A percentile compares a stretch with the other conserved stretches of the same genome.
Evolutionary conservation across 2,329 filamentous ascomycete genomes (phyloP).

Genomic region (Ophiocordyceps camponoti-floridani): DNA sequence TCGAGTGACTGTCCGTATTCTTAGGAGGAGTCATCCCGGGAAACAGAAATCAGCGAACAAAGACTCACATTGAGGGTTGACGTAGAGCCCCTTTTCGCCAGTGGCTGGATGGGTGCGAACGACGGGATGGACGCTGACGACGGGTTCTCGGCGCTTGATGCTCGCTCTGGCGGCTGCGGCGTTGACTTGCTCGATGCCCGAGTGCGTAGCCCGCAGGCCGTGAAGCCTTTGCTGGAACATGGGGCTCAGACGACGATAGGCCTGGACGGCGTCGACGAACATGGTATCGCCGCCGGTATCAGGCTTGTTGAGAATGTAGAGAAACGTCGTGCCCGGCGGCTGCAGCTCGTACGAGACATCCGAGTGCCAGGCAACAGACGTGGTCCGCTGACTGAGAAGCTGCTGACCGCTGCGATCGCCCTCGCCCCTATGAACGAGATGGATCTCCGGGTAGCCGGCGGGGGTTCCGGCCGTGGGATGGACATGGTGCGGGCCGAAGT

Average conservation of each 20-base stretch:
- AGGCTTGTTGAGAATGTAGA: slow-evolving; percentile 75
- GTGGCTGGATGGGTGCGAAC: slow-evolving; percentile 69
- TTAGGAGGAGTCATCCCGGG: background rate
- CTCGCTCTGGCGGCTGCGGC: slow-evolving; percentile 48
- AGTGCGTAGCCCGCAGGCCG: slow-evolving; percentile 65
- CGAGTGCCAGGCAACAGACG: slow-evolving; percentile 74
- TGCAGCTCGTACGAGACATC: slow-evolving; percentile 80
- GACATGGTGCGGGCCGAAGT: slow-evolving; percentile 70
- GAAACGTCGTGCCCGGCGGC: slow-evolving; percentile 76
- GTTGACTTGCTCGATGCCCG: slow-evolving; percentile 63
- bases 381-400: slow-evolving; percentile 52
- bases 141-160: slow-evolving; percentile 57
- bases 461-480: slow-evolving; percentile 65
- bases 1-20: slow-evolving; percentile 45
- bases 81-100: slow-evolving; percentile 66
- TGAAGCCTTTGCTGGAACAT: slow-evolving; percentile 66
- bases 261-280: slow-evolving; percentile 62
- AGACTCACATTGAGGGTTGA: slow-evolving; percentile 63
- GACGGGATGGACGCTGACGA: slow-evolving; percentile 57
- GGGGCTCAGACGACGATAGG: slow-evolving; percentile 65
- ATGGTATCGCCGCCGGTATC: slow-evolving; percentile 69
- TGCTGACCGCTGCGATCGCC: slow-evolving; percentile 27
- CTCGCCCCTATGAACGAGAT: slow-evolving; percentile 58
- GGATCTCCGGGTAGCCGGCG: slow-evolving; percentile 54
- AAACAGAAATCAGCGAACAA: background rate